Evolutionary conservation across 129 eudicot species (phyloP).

Genomic region (Flaveria linearis): DNA sequence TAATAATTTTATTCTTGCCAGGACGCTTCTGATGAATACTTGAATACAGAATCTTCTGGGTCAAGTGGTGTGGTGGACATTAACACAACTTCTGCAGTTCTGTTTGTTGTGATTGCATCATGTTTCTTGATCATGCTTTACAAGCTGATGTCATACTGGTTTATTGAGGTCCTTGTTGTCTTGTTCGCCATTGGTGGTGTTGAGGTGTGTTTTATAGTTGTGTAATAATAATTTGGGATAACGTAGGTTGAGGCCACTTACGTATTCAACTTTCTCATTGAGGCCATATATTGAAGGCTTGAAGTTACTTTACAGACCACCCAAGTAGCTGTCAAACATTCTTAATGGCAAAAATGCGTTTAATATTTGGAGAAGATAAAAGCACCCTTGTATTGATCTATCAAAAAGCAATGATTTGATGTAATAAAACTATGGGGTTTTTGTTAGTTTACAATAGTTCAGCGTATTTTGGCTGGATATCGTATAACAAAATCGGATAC

Average conservation of each 20-base stretch:
- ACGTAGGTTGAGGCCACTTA: background rate
- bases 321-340: background rate
- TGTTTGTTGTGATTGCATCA: slow-evolving; percentile 94
- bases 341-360: background rate
- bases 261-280: background rate
- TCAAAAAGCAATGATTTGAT: slow-evolving; percentile 6
- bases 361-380: background rate
- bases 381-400: background rate
- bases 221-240: slow-evolving; percentile 14
- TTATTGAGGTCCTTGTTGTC: slow-evolving; percentile 93
- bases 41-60: slow-evolving; percentile 42
- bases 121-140: slow-evolving; percentile 96
- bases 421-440: background rate
- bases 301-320: background rate
- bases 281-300: background rate
- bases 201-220: slow-evolving; percentile 59
- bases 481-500: background rate
- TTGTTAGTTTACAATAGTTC: background rate
- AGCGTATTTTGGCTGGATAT: background rate
- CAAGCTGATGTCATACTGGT: slow-evolving; percentile 95
- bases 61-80: slow-evolving; percentile 82
- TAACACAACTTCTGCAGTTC: slow-evolving; percentile 81
- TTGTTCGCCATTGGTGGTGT: slow-evolving; percentile 94
- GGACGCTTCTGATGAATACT: slow-evolving; percentile 80
- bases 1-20: slow-evolving; percentile 33